Conservation (phyloP, 2,329 filamentous ascomycete genomes). For the Venturia pyrina region DNA sequence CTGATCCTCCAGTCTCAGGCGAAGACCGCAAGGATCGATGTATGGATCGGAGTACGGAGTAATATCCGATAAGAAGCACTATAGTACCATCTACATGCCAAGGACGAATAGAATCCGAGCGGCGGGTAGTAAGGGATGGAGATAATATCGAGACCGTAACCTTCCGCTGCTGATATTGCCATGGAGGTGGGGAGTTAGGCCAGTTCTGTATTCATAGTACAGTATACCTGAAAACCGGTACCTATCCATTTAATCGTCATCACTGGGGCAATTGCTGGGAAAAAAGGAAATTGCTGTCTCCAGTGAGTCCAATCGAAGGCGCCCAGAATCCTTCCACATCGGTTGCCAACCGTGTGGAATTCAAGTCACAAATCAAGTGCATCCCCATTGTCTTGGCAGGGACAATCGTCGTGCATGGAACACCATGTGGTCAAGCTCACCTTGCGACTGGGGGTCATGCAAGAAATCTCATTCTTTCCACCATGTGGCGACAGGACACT, state of each 20-base stretch:
- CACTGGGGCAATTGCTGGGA: background rate
- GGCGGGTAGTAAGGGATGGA: background rate
- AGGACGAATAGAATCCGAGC: background rate
- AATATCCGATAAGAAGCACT: too few species aligned
- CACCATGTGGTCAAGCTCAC: background rate
- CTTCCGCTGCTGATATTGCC: background rate
- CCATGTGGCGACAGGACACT: background rate
- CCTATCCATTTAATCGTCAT: background rate
- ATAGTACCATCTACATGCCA: too few species aligned
- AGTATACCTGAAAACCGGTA: too few species aligned
- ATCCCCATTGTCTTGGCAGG: background rate
- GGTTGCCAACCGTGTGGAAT: background rate
- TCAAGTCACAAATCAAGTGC: background rate
- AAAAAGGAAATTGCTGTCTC: background rate
- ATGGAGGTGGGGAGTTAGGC: background rate
- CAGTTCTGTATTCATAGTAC: too few species aligned
- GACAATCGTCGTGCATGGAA: background rate
- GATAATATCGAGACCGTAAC: background rate
- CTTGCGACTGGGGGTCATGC: background rate
- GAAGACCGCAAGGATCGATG: background rate
- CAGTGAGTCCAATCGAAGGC: background rate
- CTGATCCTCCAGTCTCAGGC: background rate
- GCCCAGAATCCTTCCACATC: background rate
- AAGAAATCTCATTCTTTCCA: background rate
- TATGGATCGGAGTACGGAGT: background rate